Conservation (phyloP, 192 early-diverging fungal genomes). For the Coemansia sp. region DNA sequence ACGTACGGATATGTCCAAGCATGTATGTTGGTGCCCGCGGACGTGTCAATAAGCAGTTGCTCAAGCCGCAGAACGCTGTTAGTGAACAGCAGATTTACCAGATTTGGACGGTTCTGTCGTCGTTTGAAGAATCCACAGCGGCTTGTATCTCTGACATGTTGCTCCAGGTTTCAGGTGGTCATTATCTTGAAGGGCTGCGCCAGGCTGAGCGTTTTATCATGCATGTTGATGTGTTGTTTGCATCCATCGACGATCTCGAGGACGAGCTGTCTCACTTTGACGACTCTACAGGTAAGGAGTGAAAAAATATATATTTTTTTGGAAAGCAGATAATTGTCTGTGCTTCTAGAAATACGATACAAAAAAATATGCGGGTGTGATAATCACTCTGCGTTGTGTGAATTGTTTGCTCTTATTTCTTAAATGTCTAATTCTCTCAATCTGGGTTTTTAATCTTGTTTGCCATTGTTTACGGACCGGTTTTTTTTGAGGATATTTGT, state of each 20-base stretch:
- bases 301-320: neutral
- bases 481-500: neutral
- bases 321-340: neutral
- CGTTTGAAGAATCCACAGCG: slow-evolving; percentile 95
- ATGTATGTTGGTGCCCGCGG: slow-evolving; percentile 51
- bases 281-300: slow-evolving; percentile 60
- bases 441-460: neutral
- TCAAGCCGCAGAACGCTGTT: slow-evolving; percentile 45
- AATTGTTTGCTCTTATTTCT: neutral
- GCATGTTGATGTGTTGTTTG: slow-evolving; percentile 91
- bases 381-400: neutral
- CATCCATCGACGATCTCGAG: slow-evolving; percentile 87
- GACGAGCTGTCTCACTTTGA: slow-evolving; percentile 64
- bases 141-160: slow-evolving; percentile 96
- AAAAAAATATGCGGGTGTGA: neutral
- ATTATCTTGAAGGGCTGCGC: slow-evolving; percentile 77
- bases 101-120: slow-evolving; percentile 89
- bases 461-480: neutral
- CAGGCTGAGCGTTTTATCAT: slow-evolving; percentile 85
- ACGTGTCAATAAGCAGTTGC: slow-evolving; percentile 53
- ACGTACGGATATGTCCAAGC: slow-evolving; percentile 51
- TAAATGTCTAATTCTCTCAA: neutral
- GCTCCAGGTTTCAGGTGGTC: slow-evolving; percentile 83
- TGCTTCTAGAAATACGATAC: neutral
- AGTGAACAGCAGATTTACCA: slow-evolving; percentile 85